Evolutionary conservation across 1,139 yeast species (phyloP).

Genomic region (Groenewaldozyma sp.): DNA sequence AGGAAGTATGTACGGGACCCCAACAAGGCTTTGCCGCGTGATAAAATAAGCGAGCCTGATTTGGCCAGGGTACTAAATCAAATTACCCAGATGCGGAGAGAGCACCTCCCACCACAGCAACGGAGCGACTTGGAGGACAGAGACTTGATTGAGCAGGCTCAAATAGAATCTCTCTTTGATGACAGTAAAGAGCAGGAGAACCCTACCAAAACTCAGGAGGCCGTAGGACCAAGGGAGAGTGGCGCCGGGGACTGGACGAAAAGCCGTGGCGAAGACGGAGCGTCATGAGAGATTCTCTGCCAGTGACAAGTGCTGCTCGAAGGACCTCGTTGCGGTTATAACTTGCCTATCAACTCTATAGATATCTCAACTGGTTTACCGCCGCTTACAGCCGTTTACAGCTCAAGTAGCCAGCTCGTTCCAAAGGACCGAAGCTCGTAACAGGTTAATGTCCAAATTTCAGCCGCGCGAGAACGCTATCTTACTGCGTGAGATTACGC

Average conservation of each 20-base stretch:
- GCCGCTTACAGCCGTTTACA: too few species aligned
- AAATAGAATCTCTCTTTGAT: constrained; percentile 22
- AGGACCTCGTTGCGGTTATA: too few species aligned
- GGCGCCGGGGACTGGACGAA: constrained; percentile 71
- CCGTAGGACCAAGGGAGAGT: constrained; percentile 45
- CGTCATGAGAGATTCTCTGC: too few species aligned
- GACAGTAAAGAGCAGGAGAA: too few species aligned
- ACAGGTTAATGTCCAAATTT: too few species aligned
- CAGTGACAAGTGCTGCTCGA: too few species aligned
- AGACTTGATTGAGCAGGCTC: constrained; percentile 36
- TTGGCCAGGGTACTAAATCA: constrained; percentile 33
- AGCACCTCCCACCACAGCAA: constrained; percentile 27
- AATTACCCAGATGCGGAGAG: constrained; percentile 36
- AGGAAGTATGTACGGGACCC: constrained; percentile 51
- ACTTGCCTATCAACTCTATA: too few species aligned
- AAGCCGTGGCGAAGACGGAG: constrained; percentile 69
- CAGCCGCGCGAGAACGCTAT: too few species aligned
- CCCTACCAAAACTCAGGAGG: constrained; percentile 12
- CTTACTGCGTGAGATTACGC: too few species aligned
- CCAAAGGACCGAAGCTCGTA: too few species aligned
- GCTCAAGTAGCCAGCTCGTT: too few species aligned
- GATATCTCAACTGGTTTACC: too few species aligned
- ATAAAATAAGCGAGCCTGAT: constrained; percentile 35
- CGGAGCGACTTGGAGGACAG: constrained; percentile 28
- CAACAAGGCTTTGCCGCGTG: constrained; percentile 45